Base-by-base conservation (phyloP, 495 filamentous ascomycete species). In the Tuber magnatum region DNA sequence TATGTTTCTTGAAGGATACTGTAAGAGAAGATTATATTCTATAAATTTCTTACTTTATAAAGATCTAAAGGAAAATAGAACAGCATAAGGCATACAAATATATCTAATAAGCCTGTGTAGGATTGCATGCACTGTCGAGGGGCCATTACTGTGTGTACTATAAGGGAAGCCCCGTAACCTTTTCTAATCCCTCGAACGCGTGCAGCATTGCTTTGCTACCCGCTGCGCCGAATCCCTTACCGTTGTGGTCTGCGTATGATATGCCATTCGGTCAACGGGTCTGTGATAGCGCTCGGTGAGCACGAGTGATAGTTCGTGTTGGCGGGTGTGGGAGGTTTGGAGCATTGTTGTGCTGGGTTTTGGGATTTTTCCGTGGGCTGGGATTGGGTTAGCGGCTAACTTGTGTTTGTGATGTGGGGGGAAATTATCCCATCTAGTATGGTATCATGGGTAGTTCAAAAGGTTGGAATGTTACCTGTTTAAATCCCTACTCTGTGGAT, bases 241-340 rank as follows among this genome's bases (percentile, higher is more conserved):
- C 91, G 72, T 90, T 86, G 72, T 85, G 90, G 72, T 91, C 88
- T 68, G 92, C 84, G 74, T 87, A 88, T 44, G 86, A 81, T 7
- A 87, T 73, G 73, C 51, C 69, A 76, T 84, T 40, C 76, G 78
- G 71, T 83, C 80, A 3, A 81, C 7, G 8, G 70, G 46, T 71
- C 83, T 82, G n/a, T 69, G 44, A 72, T 79, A 75, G 75, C 84
- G 84, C 28, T 82, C 78, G 35, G 80, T 74, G 68, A 80, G 79
- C 46, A 73, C 75, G 61, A 85, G 80, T 76, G 82, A 83, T 24
- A 84, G 81, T 48, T 83, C 83, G 72, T 77, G 83, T 41, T 83
- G 78, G 8, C 75, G 72, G 14, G 82, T 81, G 40, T 81, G 73
- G 72, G 80, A 76, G 3, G 70, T 72, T 9, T 84, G 73, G 32